Conservation (phyloP, 192 early-diverging fungal species). For the Chytriomyces hyalinus region DNA sequence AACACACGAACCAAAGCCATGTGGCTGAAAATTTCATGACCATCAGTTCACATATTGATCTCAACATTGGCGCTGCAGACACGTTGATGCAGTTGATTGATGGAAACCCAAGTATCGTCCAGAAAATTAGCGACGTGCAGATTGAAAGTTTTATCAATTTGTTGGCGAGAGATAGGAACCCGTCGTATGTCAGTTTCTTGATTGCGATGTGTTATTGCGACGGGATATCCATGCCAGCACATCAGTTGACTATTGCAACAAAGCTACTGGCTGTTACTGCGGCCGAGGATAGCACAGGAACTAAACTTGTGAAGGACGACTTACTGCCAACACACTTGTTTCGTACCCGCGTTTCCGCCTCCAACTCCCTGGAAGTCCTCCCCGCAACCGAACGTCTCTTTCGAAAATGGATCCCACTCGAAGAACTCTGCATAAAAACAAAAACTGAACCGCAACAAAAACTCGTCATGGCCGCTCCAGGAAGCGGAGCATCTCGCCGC, state of each 20-base stretch:
- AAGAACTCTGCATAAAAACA: slow-evolving; percentile 29
- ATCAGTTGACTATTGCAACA: slow-evolving; percentile 41
- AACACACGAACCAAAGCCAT: slow-evolving; percentile 44
- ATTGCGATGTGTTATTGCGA: slow-evolving; percentile 46
- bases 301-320: not conserved
- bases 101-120: slow-evolving; percentile 40
- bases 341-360: slow-evolving; percentile 1
- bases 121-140: slow-evolving; percentile 29
- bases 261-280: slow-evolving; percentile 3
- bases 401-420: slow-evolving; percentile 34
- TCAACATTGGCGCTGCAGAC: slow-evolving; percentile 48
- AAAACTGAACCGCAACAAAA: no score
- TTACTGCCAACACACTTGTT: slow-evolving; percentile 20
- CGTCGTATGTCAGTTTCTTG: slow-evolving; percentile 43
- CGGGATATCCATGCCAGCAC: slow-evolving; percentile 29
- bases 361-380: slow-evolving; percentile 21
- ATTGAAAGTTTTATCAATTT: slow-evolving; percentile 38
- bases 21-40: slow-evolving; percentile 43
- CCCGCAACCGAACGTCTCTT: slow-evolving; percentile 19
- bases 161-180: slow-evolving; percentile 36
- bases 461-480: no score
- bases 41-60: slow-evolving; percentile 36
- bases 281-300: not conserved
- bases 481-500: no score
- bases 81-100: slow-evolving; percentile 46